These are phyloP conservation scores for Pyrenochaeta sp. DNA, from an alignment of 2,329 filamentous ascomycete genomes.

Conservation along the genomic window DNA sequence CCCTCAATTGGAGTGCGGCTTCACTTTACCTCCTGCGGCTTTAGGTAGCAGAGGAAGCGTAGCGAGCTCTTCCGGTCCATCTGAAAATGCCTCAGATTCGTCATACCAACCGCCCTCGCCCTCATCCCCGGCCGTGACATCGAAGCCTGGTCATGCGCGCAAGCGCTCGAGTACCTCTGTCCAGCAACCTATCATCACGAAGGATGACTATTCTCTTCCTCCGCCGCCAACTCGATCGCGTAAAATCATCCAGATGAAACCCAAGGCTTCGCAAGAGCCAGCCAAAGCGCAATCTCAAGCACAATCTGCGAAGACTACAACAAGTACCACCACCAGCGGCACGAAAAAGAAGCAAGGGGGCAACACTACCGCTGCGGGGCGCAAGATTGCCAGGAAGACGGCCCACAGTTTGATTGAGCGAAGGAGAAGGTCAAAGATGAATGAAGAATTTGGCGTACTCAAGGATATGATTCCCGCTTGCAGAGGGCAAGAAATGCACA, in stretches of 20 bases:
- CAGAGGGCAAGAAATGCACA: slow-evolving; percentile 95
- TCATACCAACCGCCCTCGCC: slow-evolving; percentile 60
- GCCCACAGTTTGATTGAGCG: slow-evolving; percentile 96
- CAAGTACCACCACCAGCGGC: slow-evolving; percentile 38
- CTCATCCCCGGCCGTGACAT: slow-evolving; percentile 43
- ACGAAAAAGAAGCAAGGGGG: slow-evolving; percentile 76
- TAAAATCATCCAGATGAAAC: slow-evolving; percentile 99
- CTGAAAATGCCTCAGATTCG: slow-evolving; percentile 60
- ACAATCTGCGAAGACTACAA: slow-evolving; percentile 28
- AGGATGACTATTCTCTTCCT: slow-evolving; percentile 79
- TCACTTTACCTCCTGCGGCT: slow-evolving; percentile 80
- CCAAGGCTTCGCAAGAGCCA: slow-evolving; percentile 48
- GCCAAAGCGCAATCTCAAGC: slow-evolving; percentile 29
- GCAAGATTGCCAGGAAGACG: slow-evolving; percentile 94
- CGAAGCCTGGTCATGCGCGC: slow-evolving; percentile 41
- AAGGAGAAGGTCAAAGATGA: slow-evolving; percentile 93
- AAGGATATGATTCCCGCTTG: slow-evolving; percentile 97
- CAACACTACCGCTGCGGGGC: slow-evolving; percentile 81
- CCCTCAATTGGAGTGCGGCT: slow-evolving; percentile 70
- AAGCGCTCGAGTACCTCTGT: slow-evolving; percentile 41
- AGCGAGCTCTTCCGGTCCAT: slow-evolving; percentile 56
- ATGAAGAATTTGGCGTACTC: slow-evolving; percentile 92
- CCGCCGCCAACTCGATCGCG: slow-evolving; percentile 90
- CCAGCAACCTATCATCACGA: slow-evolving; percentile 54
- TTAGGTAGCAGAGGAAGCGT: slow-evolving; percentile 60